These are phyloP conservation scores for Xylaria castorea DNA, from an alignment of 495 filamentous ascomycete species.

Conservation along the genomic window DNA sequence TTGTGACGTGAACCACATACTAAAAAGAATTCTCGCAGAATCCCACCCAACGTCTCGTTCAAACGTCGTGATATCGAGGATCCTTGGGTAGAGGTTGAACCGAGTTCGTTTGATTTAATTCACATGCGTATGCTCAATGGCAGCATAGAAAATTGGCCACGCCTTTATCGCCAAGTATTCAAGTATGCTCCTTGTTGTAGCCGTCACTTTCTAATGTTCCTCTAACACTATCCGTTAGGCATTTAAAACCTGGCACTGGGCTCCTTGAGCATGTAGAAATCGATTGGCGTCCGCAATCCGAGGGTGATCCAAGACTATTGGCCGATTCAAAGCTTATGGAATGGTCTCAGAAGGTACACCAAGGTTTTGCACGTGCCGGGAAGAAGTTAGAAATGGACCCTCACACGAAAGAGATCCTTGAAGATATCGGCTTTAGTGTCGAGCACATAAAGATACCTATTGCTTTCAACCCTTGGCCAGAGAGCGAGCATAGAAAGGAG, in stretches of 20 bases:
- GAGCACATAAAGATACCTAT: constrained; percentile 74
- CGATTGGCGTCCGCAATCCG: constrained; percentile 79
- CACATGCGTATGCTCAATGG: constrained; percentile 84
- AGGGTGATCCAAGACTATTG: constrained; percentile 66
- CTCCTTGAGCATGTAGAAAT: constrained; percentile 94
- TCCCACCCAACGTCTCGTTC: constrained; percentile 74
- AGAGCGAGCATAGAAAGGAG: constrained; percentile 69
- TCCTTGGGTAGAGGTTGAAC: constrained; percentile 73
- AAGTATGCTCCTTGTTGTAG: constrained; percentile 52
- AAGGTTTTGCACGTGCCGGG: constrained; percentile 69
- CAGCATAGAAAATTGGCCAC: constrained; percentile 78
- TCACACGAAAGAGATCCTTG: constrained; percentile 67
- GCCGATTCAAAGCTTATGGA: constrained; percentile 55
- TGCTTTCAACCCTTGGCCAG: constrained; percentile 81
- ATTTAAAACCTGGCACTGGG: constrained; percentile 79
- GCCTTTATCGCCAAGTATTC: constrained; percentile 73
- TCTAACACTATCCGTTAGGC: constrained; percentile 50
- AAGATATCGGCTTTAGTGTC: constrained; percentile 80
- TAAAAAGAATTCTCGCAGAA: constrained; percentile 51
- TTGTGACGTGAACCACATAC: not conserved
- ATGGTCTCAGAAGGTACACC: constrained; percentile 75
- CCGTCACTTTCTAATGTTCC: not conserved
- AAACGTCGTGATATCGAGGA: constrained; percentile 78
- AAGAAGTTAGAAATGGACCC: constrained; percentile 72
- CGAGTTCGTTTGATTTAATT: constrained; percentile 84